phyloP scores from a whole-genome alignment of 305 asterid species.

The Fraxinus nigra region DNA sequence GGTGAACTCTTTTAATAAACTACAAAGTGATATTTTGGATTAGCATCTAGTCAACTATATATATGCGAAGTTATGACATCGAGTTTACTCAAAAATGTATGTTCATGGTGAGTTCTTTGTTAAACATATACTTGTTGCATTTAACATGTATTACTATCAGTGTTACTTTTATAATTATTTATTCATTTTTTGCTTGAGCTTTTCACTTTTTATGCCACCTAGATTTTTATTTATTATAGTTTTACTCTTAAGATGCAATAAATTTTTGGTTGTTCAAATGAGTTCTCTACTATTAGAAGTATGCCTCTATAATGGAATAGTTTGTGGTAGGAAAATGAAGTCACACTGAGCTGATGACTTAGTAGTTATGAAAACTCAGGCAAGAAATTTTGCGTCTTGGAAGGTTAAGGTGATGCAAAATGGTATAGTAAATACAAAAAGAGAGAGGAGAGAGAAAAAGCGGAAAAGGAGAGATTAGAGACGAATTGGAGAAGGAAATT shows the following conservation, averaged over 20 bases:
- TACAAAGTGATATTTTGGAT: background rate
- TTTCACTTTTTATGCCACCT: background rate
- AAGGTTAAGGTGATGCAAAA: background rate
- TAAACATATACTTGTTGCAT: background rate
- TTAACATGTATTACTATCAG: background rate
- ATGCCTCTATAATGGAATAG: slow-evolving; percentile 2
- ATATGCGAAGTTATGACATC: background rate
- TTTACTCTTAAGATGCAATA: slow-evolving; percentile 9
- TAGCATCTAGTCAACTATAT: background rate
- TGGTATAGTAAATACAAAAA: background rate
- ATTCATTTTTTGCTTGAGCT: background rate
- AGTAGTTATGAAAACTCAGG: background rate
- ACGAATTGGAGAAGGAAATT: background rate
- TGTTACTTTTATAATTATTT: background rate
- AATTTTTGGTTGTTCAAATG: background rate
- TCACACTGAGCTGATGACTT: background rate
- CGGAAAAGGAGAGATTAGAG: background rate
- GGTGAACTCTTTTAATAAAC: background rate
- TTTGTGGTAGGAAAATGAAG: background rate
- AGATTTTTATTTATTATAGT: slow-evolving; percentile 1
- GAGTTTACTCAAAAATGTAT: background rate
- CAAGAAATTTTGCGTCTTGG: background rate
- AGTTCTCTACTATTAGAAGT: slow-evolving; percentile 5
- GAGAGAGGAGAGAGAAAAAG: background rate
- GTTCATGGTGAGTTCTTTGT: background rate